Conservation (phyloP, 2,329 filamentous ascomycete genomes). For the Annulohypoxylon truncatum region DNA sequence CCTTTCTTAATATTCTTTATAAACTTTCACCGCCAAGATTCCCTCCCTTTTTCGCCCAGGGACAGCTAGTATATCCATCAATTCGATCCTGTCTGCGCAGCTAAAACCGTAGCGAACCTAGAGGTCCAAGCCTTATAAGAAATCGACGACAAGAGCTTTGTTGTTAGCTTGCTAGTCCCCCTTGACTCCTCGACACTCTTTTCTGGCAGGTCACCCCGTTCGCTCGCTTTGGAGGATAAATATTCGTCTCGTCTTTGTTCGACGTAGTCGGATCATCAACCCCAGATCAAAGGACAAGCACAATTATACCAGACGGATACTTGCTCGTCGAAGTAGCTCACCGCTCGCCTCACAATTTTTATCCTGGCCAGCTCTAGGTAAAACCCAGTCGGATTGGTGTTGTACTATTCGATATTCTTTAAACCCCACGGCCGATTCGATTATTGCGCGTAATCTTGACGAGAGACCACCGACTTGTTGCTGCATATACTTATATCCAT, state of each 20-base stretch:
- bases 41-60: slow-evolving; percentile 38
- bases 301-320: slow-evolving; percentile 21
- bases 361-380: slow-evolving; percentile 43
- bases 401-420: slow-evolving; percentile 37
- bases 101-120: slow-evolving; percentile 27
- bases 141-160: slow-evolving; percentile 41
- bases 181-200: slow-evolving; percentile 47
- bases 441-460: slow-evolving; percentile 39
- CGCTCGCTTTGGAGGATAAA: slow-evolving; percentile 49
- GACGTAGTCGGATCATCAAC: slow-evolving; percentile 43
- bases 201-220: slow-evolving; percentile 44
- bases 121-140: slow-evolving; percentile 21
- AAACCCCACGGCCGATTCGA: slow-evolving; percentile 39
- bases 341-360: slow-evolving; percentile 29
- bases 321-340: slow-evolving; percentile 29
- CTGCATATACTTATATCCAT: slow-evolving; percentile 47
- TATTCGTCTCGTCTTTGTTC: slow-evolving; percentile 48
- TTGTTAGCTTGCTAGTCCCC: slow-evolving; percentile 31
- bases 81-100: slow-evolving; percentile 33
- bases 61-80: slow-evolving; percentile 25
- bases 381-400: slow-evolving; percentile 38
- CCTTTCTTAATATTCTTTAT: slow-evolving; percentile 51
- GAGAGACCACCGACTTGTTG: slow-evolving; percentile 36
- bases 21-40: slow-evolving; percentile 41
- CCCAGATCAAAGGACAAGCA: slow-evolving; percentile 43